Percentiles rank a stretch among this genome's conserved stretches.
These are phyloP conservation scores for Ogataea ganodermae DNA, from an alignment of 805 yeast species.

Conservation along the genomic window DNA sequence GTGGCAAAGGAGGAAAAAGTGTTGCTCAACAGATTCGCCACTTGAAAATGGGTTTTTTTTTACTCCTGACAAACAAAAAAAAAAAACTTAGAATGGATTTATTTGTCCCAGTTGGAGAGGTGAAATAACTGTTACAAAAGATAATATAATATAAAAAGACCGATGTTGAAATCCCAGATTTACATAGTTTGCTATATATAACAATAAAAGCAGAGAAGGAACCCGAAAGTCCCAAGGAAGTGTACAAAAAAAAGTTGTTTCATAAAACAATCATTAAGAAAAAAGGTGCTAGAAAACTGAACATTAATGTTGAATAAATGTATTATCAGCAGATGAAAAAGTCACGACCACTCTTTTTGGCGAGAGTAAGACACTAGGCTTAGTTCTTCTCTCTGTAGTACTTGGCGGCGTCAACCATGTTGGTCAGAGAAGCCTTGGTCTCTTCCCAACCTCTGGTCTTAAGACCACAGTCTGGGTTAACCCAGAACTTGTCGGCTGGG, in stretches of 20 bases:
- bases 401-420: conserved; percentile 99
- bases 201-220: conserved; percentile 25
- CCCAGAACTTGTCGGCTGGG: conserved; percentile 99
- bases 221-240: conserved; percentile 8
- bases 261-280: conserved; percentile 18
- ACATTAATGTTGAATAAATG: conserved; percentile 45
- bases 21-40: conserved; percentile 3
- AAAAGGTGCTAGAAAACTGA: conserved; percentile 14
- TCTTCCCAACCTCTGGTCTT: conserved; percentile 99
- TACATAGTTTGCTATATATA: conserved; percentile 28
- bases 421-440: conserved; percentile 90
- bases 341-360: conserved; percentile 7
- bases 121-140: not conserved
- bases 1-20: not conserved
- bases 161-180: conserved; percentile 52
- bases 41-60: not conserved
- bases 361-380: conserved; percentile 14
- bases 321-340: conserved; percentile 13
- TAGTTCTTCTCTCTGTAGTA: conserved; percentile 63
- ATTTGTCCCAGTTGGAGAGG: conserved; percentile 2
- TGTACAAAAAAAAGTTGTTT: conserved; percentile 16
- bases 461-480: conserved; percentile 99
- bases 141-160: conserved; percentile 24
- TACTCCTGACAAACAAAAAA: not conserved
- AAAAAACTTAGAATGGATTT: not conserved